phyloP scores from a whole-genome alignment of 2,329 filamentous ascomycete genomes.

The Sclerotinia nivalis region DNA sequence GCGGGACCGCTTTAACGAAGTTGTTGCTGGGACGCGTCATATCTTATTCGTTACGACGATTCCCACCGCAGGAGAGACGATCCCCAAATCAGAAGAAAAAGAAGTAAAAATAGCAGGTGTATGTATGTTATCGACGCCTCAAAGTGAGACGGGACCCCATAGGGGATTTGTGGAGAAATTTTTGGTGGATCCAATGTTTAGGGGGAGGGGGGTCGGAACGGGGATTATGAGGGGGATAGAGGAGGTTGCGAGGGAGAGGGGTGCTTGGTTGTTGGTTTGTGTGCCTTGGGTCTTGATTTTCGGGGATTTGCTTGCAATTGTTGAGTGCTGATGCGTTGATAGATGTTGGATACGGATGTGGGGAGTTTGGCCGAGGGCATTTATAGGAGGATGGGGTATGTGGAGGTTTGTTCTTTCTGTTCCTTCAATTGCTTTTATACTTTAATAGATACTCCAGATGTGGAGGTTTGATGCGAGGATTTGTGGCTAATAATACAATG shows the following conservation, averaged over 20 bases:
- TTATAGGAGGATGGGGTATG: constrained; percentile 59
- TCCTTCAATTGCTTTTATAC: too few relatives aligned
- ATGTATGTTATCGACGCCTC: constrained; percentile 44
- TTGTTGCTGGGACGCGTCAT: not conserved
- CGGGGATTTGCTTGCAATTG: not conserved
- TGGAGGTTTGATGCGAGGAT: too few relatives aligned
- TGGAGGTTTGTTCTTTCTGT: constrained; percentile 42
- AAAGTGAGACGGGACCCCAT: constrained; percentile 57
- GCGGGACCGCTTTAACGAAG: not conserved
- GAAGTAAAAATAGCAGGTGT: not conserved
- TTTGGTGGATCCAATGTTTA: constrained; percentile 54
- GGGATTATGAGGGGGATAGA: constrained; percentile 57
- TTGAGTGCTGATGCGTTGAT: not conserved
- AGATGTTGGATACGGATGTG: constrained; percentile 53
- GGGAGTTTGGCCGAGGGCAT: constrained; percentile 54
- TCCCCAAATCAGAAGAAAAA: not conserved
- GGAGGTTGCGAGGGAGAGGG: constrained; percentile 16
- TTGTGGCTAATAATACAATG: not conserved
- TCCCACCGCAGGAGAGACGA: too few relatives aligned
- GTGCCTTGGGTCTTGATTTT: not conserved
- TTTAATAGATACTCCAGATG: too few relatives aligned
- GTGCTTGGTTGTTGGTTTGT: constrained; percentile 8
- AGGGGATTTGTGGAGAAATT: constrained; percentile 59
- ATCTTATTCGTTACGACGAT: not conserved
- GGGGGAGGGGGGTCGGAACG: constrained; percentile 54